phyloP scores from a whole-genome alignment of 106 monocot genomes.

The Narthecium ossifragum region DNA sequence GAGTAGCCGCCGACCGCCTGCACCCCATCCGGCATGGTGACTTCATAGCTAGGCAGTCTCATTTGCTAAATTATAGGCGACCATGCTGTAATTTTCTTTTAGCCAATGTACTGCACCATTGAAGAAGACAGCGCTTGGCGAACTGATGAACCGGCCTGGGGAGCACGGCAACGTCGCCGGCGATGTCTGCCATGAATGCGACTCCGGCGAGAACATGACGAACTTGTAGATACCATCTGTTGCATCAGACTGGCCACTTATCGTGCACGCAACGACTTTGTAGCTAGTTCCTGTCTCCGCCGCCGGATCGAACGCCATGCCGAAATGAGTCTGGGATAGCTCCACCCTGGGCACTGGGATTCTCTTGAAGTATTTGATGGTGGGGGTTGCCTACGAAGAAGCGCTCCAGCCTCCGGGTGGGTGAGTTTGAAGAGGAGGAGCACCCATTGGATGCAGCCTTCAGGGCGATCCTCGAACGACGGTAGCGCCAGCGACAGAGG shows the following conservation, averaged over 20 bases:
- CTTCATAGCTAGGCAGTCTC: background rate
- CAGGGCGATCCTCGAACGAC: background rate
- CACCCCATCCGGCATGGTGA: background rate
- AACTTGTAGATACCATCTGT: background rate
- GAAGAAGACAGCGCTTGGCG: constrained; percentile 1
- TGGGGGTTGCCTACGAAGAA: constrained; percentile 8
- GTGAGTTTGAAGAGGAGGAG: constrained; percentile 7
- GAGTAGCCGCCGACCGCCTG: constrained; percentile 1
- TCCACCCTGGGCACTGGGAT: background rate
- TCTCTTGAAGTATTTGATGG: background rate
- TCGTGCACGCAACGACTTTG: constrained; percentile 6
- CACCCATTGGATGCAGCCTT: constrained; percentile 6
- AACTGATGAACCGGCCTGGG: background rate
- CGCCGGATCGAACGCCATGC: constrained; percentile 5
- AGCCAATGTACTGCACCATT: constrained; percentile 9
- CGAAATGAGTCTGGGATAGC: background rate
- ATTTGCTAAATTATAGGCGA: constrained; percentile 1
- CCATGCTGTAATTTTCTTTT: background rate
- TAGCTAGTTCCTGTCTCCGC: background rate
- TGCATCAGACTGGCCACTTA: background rate
- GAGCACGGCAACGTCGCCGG: background rate
- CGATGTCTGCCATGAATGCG: background rate
- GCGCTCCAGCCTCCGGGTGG: background rate
- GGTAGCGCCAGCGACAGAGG: background rate
- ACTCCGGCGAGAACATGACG: background rate